Evolutionary conservation across 2,329 filamentous ascomycete genomes (phyloP).

Genomic region (Colletotrichum viniferum): DNA sequence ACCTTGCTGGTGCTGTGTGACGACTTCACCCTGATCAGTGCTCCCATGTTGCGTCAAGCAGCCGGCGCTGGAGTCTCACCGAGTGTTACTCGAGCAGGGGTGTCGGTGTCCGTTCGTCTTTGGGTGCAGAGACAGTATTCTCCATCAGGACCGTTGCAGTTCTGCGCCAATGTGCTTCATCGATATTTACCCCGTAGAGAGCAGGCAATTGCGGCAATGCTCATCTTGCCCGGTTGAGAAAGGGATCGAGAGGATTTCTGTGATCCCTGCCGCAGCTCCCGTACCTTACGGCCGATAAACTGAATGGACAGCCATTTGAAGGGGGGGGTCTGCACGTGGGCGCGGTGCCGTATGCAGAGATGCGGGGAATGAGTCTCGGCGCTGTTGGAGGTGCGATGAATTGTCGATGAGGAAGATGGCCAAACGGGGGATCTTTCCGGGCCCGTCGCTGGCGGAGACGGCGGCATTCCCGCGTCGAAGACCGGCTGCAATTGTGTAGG

Average conservation of each 20-base stretch:
- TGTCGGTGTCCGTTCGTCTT: neutral
- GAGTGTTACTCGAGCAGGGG: neutral
- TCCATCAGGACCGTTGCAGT: neutral
- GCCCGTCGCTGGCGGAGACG: neutral
- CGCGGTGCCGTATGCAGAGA: neutral
- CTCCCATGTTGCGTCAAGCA: neutral
- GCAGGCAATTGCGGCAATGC: neutral
- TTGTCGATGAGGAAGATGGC: neutral
- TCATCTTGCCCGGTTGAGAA: neutral
- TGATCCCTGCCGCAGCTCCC: neutral
- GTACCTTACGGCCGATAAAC: conserved; percentile 4
- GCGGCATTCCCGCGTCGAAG: neutral
- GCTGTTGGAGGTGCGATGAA: neutral
- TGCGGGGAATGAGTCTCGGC: neutral
- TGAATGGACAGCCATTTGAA: neutral
- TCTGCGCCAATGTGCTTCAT: neutral
- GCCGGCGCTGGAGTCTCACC: neutral
- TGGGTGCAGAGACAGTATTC: neutral
- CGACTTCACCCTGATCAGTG: neutral
- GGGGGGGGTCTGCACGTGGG: conserved; percentile 4
- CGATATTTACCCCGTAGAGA: neutral
- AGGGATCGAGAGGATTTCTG: neutral
- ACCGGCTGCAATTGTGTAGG: neutral
- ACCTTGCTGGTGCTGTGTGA: neutral
- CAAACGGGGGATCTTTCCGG: neutral